These are phyloP conservation scores for Tetrapyrgos nigripes DNA, from an alignment of 1,284 basidiomycete species.

Conservation along the genomic window DNA sequence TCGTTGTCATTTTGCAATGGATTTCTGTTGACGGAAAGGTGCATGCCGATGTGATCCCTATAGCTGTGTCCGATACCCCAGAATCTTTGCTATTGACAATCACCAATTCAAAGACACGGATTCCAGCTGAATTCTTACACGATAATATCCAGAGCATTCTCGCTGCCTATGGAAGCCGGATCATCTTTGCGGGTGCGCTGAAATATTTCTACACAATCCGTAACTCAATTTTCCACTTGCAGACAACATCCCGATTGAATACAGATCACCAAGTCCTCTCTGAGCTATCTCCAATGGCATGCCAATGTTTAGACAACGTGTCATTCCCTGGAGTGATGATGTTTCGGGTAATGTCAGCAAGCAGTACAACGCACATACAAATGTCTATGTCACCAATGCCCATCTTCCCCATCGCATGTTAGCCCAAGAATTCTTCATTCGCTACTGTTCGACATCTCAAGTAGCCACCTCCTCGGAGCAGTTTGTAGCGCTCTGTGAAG, in stretches of 20 bases:
- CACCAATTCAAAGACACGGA: neutral
- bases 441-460: constrained; percentile 40
- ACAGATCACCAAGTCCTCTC: neutral
- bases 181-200: no score
- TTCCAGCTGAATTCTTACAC: no score
- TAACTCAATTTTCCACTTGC: neutral
- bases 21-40: constrained; percentile 23
- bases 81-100: constrained; percentile 11
- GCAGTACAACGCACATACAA: constrained; percentile 39
- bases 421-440: constrained; percentile 39
- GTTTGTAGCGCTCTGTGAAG: constrained; percentile 26
- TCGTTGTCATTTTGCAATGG: constrained; percentile 30
- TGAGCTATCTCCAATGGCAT: neutral
- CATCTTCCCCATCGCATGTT: constrained; percentile 30
- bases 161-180: no score
- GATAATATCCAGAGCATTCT: no score
- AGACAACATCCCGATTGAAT: neutral
- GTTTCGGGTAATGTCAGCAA: constrained; percentile 38
- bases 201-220: neutral
- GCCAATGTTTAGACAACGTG: neutral
- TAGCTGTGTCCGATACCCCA: neutral
- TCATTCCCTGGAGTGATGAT: constrained; percentile 23
- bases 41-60: constrained; percentile 6
- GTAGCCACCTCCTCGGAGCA: constrained; percentile 37
- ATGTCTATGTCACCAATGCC: constrained; percentile 32